A percentile compares a stretch with the other conserved stretches of the same genome.
Evolutionary conservation across 345 rosid species (phyloP).

Genomic region (Citrus sp.): DNA sequence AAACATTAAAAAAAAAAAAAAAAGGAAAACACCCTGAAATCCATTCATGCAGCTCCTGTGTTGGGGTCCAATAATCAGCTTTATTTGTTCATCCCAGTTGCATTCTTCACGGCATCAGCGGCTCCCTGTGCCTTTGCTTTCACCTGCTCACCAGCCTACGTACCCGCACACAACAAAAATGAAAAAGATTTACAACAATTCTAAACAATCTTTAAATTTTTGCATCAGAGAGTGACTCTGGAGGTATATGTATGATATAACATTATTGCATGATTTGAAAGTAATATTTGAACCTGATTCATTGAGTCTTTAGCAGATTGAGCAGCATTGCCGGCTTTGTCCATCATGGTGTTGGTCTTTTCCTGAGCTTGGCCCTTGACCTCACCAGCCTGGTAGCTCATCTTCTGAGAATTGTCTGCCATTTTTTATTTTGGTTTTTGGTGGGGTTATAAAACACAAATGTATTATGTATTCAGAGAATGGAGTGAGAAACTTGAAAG

Average conservation of each 20-base stretch:
- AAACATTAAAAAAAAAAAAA: neutral
- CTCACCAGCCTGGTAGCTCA: slow-evolving; percentile 49
- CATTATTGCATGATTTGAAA: neutral
- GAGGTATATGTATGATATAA: too few relatives aligned
- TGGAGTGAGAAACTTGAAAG: neutral
- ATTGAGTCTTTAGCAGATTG: slow-evolving; percentile 61
- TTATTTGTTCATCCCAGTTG: slow-evolving; percentile 51
- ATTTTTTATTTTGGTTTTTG: slow-evolving; percentile 7
- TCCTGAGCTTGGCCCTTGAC: slow-evolving; percentile 66
- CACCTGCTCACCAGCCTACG: slow-evolving; percentile 59
- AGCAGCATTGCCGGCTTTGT: slow-evolving; percentile 53
- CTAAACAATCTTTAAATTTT: too few relatives aligned
- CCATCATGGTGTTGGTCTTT: slow-evolving; percentile 52
- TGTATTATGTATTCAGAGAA: neutral
- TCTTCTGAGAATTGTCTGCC: slow-evolving; percentile 43
- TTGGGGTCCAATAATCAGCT: neutral
- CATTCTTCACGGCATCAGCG: slow-evolving; percentile 59
- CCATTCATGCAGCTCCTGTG: too few relatives aligned
- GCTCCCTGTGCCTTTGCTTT: slow-evolving; percentile 57
- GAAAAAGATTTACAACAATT: neutral
- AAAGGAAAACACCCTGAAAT: neutral
- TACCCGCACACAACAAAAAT: neutral
- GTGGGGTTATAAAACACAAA: neutral
- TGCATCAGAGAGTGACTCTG: neutral
- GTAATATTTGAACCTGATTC: slow-evolving; percentile 35